These are phyloP conservation scores for Calamus simplicifolius DNA, from an alignment of 176 grass and related monocot species.

Conservation along the genomic window DNA sequence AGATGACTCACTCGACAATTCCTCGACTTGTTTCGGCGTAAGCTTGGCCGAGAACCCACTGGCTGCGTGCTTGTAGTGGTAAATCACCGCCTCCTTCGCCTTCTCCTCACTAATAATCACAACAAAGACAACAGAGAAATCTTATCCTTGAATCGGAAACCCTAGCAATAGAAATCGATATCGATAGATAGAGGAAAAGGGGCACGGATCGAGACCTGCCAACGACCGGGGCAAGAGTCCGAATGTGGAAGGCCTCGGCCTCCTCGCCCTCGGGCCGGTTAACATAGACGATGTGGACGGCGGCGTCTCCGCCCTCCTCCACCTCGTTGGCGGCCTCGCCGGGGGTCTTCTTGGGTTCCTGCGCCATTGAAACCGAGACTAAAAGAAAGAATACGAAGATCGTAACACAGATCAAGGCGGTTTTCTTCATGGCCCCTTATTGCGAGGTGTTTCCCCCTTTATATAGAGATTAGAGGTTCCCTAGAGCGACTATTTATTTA, in stretches of 20 bases:
- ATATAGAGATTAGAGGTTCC: too few relatives aligned
- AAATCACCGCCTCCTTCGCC: constrained; percentile 60
- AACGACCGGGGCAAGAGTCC: constrained; percentile 54
- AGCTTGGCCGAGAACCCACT: constrained; percentile 86
- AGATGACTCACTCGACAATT: constrained; percentile 59
- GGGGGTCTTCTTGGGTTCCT: constrained; percentile 22
- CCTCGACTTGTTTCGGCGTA: constrained; percentile 59
- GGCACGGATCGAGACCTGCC: constrained; percentile 37
- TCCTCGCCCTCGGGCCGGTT: constrained; percentile 56
- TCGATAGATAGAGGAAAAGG: neutral
- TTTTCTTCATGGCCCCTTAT: too few relatives aligned
- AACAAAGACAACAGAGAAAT: neutral
- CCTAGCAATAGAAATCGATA: neutral
- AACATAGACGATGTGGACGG: constrained; percentile 78
- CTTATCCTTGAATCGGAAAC: neutral
- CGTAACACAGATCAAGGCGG: too few relatives aligned
- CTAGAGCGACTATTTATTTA: too few relatives aligned
- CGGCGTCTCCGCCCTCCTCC: constrained; percentile 14
- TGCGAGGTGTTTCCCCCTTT: too few relatives aligned
- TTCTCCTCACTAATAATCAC: constrained; percentile 33
- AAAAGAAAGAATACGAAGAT: too few relatives aligned
- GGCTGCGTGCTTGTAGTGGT: constrained; percentile 85
- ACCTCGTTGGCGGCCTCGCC: constrained; percentile 21
- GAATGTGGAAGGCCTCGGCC: constrained; percentile 81
- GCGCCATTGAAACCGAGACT: too few relatives aligned